Evolutionary conservation across 2,329 filamentous ascomycete genomes (phyloP).

Genomic region (Aspergillus floridensis): DNA sequence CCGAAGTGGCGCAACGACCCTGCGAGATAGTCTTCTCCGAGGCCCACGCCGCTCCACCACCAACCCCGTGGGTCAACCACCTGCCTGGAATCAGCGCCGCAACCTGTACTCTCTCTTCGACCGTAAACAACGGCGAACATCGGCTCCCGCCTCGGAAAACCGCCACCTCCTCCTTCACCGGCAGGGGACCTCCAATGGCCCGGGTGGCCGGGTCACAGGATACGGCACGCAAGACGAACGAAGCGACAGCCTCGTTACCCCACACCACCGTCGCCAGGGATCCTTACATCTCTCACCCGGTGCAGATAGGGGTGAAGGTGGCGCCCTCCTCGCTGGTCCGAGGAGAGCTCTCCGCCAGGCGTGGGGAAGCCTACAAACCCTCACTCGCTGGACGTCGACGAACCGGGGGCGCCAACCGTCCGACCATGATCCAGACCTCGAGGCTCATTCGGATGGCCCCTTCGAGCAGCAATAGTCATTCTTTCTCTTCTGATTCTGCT

Average conservation of each 20-base stretch:
- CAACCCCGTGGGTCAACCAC: slow-evolving; percentile 15
- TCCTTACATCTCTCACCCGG: not conserved
- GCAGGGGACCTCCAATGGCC: slow-evolving; percentile 33
- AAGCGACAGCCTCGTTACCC: not conserved
- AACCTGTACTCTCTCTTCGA: slow-evolving; percentile 14
- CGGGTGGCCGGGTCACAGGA: slow-evolving; percentile 17
- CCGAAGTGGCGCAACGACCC: slow-evolving; percentile 20
- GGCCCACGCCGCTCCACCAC: slow-evolving; percentile 25
- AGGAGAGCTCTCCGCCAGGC: slow-evolving; percentile 24
- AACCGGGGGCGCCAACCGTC: not conserved
- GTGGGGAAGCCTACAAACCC: slow-evolving; percentile 26
- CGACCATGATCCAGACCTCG: slow-evolving; percentile 11
- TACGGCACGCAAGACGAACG: slow-evolving; percentile 29
- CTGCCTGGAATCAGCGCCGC: slow-evolving; percentile 23
- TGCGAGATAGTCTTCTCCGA: slow-evolving; percentile 17
- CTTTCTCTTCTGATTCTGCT: not conserved
- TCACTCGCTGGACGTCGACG: slow-evolving; percentile 25
- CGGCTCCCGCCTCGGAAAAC: slow-evolving; percentile 24
- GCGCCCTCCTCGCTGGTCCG: slow-evolving; percentile 26
- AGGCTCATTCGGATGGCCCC: slow-evolving; percentile 8
- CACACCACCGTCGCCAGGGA: slow-evolving; percentile 1
- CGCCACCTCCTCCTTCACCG: slow-evolving; percentile 21
- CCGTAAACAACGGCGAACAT: slow-evolving; percentile 23
- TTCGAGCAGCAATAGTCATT: not conserved
- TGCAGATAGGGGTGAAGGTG: not conserved